These are phyloP conservation scores for Cicer bijugum DNA, from an alignment of 306 rosid species.

Conservation along the genomic window DNA sequence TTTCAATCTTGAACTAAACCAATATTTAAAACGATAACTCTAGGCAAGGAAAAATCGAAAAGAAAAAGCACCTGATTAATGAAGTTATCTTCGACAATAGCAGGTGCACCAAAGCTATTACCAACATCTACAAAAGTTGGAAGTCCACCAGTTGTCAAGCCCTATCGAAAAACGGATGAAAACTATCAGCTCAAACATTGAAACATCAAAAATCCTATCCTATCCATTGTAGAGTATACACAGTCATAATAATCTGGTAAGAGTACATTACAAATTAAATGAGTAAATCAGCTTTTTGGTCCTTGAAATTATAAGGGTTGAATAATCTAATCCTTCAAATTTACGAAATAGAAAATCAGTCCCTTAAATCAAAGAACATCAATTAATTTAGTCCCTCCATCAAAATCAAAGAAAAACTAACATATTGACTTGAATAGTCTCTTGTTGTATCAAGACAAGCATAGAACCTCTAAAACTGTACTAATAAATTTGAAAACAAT, in stretches of 20 bases:
- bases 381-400: too few species aligned
- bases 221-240: neutral
- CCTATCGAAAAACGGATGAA: conserved; percentile 51
- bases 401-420: too few species aligned
- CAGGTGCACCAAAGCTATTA: conserved; percentile 96
- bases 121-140: conserved; percentile 98
- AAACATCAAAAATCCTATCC: conserved; percentile 20
- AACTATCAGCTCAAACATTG: neutral
- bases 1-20: neutral
- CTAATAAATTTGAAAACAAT: too few species aligned
- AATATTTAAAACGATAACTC: conserved; percentile 18
- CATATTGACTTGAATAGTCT: too few species aligned
- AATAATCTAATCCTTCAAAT: too few species aligned
- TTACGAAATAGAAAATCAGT: too few species aligned
- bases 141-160: conserved; percentile 92
- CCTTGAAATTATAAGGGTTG: too few species aligned
- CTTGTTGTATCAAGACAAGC: too few species aligned
- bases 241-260: neutral
- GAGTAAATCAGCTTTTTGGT: too few species aligned
- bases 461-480: too few species aligned
- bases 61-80: conserved; percentile 62
- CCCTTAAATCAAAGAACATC: too few species aligned
- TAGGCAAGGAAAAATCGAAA: conserved; percentile 11
- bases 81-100: conserved; percentile 82
- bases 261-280: neutral